Evolutionary conservation across 2,329 filamentous ascomycete species (phyloP).

Genomic region (Fusarium palustre): DNA sequence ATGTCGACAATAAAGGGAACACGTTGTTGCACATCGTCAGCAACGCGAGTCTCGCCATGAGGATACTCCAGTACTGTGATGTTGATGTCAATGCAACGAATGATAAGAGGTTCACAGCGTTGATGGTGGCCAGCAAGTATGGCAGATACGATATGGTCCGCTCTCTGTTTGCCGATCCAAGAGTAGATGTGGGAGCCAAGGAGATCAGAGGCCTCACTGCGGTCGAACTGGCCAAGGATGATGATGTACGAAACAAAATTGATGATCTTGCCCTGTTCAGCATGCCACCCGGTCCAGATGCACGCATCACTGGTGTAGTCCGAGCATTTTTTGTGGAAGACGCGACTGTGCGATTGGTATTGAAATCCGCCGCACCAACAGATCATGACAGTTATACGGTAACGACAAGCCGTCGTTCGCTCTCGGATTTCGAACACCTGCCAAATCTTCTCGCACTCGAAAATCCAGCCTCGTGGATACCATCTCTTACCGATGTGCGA

Average conservation of each 20-base stretch:
- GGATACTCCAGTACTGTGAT: conserved; percentile 85
- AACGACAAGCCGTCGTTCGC: conserved; percentile 89
- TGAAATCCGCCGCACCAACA: conserved; percentile 94
- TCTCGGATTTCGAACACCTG: conserved; percentile 91
- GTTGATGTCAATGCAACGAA: conserved; percentile 97
- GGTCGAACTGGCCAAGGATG: conserved; percentile 96
- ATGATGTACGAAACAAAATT: conserved; percentile 95
- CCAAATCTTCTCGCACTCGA: conserved; percentile 85
- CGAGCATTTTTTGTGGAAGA: conserved; percentile 98
- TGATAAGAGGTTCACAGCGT: conserved; percentile 91
- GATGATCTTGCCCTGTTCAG: conserved; percentile 92
- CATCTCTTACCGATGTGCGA: conserved; percentile 78
- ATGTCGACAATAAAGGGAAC: conserved; percentile 92
- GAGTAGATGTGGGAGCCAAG: conserved; percentile 86
- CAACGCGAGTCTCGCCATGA: conserved; percentile 79
- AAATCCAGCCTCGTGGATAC: conserved; percentile 95
- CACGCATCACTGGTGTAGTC: conserved; percentile 90
- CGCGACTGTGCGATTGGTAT: conserved; percentile 88
- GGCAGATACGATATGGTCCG: conserved; percentile 94
- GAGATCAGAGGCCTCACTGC: conserved; percentile 91
- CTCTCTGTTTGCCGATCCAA: conserved; percentile 84
- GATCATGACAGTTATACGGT: conserved; percentile 86
- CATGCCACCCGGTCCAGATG: conserved; percentile 76
- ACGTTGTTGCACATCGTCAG: conserved; percentile 96
- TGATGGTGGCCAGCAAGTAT: conserved; percentile 99